Conservation (phyloP, 2,329 filamentous ascomycete genomes). For the Xylariaceae sp. region DNA sequence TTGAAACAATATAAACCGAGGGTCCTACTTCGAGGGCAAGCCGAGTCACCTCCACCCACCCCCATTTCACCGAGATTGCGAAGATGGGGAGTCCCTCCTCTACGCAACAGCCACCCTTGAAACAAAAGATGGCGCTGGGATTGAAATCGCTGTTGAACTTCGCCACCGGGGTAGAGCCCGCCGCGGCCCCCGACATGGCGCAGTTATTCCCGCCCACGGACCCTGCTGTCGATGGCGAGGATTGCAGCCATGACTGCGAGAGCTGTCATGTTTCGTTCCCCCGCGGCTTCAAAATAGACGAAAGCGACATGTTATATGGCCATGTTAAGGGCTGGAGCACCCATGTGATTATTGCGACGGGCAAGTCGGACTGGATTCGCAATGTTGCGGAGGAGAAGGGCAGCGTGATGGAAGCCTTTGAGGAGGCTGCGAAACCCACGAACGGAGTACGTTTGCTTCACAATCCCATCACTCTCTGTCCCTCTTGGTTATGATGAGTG, state of each 20-base stretch:
- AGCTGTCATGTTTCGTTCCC: slow-evolving; percentile 77
- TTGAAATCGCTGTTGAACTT: slow-evolving; percentile 38
- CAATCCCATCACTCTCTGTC: background rate
- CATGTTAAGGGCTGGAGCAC: slow-evolving; percentile 81
- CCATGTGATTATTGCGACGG: slow-evolving; percentile 88
- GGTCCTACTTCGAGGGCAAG: background rate
- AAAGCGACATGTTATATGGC: slow-evolving; percentile 75
- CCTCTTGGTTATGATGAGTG: background rate
- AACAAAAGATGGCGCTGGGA: slow-evolving; percentile 36
- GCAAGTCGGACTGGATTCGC: slow-evolving; percentile 89
- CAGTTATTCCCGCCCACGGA: slow-evolving; percentile 69
- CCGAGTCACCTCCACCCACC: background rate
- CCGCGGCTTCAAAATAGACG: slow-evolving; percentile 64
- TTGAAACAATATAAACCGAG: background rate
- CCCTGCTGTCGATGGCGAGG: slow-evolving; percentile 75
- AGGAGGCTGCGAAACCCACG: slow-evolving; percentile 49
- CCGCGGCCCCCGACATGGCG: slow-evolving; percentile 28
- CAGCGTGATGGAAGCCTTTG: slow-evolving; percentile 74
- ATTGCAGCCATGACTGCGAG: slow-evolving; percentile 81
- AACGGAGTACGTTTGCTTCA: slow-evolving; percentile 56
- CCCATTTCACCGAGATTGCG: background rate
- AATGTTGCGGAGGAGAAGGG: slow-evolving; percentile 85
- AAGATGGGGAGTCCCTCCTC: slow-evolving; percentile 6
- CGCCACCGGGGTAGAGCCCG: slow-evolving; percentile 24
- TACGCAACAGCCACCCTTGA: slow-evolving; percentile 19